phyloP scores from a whole-genome alignment of 2,329 filamentous ascomycete species.

The Trichoderma koningiopsis region DNA sequence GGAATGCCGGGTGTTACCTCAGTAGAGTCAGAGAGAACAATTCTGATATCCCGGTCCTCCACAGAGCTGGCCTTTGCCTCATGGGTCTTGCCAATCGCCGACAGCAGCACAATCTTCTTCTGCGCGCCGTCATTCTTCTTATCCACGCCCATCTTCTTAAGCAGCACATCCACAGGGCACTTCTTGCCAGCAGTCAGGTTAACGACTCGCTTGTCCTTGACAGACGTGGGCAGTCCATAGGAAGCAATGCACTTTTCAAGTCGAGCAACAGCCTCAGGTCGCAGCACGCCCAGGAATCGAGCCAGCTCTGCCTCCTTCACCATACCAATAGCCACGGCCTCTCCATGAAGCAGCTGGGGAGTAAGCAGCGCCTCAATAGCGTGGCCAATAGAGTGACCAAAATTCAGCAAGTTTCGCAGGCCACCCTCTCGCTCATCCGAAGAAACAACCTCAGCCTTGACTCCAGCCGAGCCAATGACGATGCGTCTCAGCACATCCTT shows the following conservation, averaged over 20 bases:
- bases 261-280: conserved; percentile 83
- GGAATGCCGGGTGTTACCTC: conserved; percentile 73
- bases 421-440: conserved; percentile 93
- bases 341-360: conserved; percentile 91
- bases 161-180: conserved; percentile 81
- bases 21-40: conserved; percentile 79
- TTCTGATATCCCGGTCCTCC: conserved; percentile 78
- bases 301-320: conserved; percentile 95
- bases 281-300: conserved; percentile 81
- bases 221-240: conserved; percentile 83
- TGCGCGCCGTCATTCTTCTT: conserved; percentile 97
- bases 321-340: conserved; percentile 97
- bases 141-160: conserved; percentile 95
- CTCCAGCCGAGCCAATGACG: conserved; percentile 85
- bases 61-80: conserved; percentile 89
- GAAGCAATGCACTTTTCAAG: conserved; percentile 92
- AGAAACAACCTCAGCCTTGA: conserved; percentile 94
- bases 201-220: conserved; percentile 80
- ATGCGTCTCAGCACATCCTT: conserved; percentile 71
- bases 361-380: conserved; percentile 95
- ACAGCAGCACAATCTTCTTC: conserved; percentile 94
- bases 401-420: conserved; percentile 91
- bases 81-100: conserved; percentile 83
- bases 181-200: conserved; percentile 82
- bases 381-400: conserved; percentile 97